Percentiles rank a stretch among this genome's conserved stretches.
Conservation (phyloP, 2,329 filamentous ascomycete species). For the Pleomassaria siparia region DNA sequence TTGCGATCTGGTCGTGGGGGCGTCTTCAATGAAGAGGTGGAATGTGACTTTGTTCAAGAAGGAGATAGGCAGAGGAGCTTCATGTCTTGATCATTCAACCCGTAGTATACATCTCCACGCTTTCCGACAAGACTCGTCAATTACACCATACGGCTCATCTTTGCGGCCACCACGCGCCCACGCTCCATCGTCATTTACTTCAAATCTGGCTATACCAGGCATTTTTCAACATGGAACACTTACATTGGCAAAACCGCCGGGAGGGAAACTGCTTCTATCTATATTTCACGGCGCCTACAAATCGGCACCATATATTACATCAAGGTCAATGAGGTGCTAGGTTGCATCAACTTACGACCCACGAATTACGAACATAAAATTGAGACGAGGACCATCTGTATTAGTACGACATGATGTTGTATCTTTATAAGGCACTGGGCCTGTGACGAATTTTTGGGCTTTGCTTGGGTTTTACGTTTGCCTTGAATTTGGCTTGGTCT, state of each 20-base stretch:
- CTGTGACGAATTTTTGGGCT: too few relatives aligned
- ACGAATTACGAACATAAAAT: not conserved
- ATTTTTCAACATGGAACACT: too few relatives aligned
- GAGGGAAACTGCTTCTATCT: too few relatives aligned
- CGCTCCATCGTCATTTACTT: too few relatives aligned
- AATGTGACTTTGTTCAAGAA: slow-evolving; percentile 15
- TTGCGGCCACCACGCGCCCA: too few relatives aligned
- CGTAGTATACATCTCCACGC: not conserved
- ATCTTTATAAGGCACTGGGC: too few relatives aligned
- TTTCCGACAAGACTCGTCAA: not conserved
- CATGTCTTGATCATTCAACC: slow-evolving; percentile 19
- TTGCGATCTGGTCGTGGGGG: not conserved
- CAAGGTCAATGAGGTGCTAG: not conserved
- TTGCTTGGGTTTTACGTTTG: not conserved
- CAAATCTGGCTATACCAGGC: too few relatives aligned
- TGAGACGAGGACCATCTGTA: not conserved
- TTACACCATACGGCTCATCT: not conserved
- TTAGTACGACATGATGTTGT: not conserved
- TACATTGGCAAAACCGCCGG: too few relatives aligned
- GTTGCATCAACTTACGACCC: not conserved
- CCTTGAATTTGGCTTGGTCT: not conserved
- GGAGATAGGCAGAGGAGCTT: slow-evolving; percentile 19
- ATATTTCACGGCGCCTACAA: not conserved
- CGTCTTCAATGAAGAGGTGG: not conserved
- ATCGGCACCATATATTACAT: not conserved